phyloP scores from a whole-genome alignment of 2,329 filamentous ascomycete species.

The Mariannaea elegans region DNA sequence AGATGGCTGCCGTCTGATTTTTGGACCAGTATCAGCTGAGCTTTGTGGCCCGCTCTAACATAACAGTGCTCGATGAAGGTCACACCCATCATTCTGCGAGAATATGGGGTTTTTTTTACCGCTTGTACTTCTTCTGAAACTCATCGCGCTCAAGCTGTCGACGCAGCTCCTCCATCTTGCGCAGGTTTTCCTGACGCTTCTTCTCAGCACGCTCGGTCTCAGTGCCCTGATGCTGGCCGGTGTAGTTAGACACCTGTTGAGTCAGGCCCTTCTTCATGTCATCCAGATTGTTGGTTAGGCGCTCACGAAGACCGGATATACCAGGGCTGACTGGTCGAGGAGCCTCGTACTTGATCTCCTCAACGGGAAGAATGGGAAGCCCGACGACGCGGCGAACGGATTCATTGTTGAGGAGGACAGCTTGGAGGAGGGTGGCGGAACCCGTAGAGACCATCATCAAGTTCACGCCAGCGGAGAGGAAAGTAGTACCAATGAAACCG shows the following conservation, averaged over 20 bases:
- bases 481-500: conserved; percentile 55
- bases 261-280: conserved; percentile 51
- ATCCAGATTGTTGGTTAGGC: conserved; percentile 44
- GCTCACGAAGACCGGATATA: conserved; percentile 42
- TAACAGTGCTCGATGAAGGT: too few species aligned
- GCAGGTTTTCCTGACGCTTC: conserved; percentile 46
- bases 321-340: conserved; percentile 41
- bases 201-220: conserved; percentile 47
- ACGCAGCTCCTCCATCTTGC: conserved; percentile 48
- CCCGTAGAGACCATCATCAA: conserved; percentile 56
- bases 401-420: conserved; percentile 49
- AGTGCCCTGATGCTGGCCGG: conserved; percentile 44
- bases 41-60: background rate
- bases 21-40: background rate
- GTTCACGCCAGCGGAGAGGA: conserved; percentile 59
- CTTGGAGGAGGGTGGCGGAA: conserved; percentile 48
- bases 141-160: conserved; percentile 48
- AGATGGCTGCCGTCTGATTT: conserved; percentile 7
- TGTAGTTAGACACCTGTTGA: conserved; percentile 46
- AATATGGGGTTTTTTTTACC: conserved; percentile 17
- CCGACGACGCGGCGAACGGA: conserved; percentile 49
- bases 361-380: conserved; percentile 47
- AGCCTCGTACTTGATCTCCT: conserved; percentile 46
- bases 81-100: background rate
- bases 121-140: conserved; percentile 54